phyloP scores from a whole-genome alignment of 225 moss, liverwort and hornwort genomes.

The Sphagnum contortum region DNA sequence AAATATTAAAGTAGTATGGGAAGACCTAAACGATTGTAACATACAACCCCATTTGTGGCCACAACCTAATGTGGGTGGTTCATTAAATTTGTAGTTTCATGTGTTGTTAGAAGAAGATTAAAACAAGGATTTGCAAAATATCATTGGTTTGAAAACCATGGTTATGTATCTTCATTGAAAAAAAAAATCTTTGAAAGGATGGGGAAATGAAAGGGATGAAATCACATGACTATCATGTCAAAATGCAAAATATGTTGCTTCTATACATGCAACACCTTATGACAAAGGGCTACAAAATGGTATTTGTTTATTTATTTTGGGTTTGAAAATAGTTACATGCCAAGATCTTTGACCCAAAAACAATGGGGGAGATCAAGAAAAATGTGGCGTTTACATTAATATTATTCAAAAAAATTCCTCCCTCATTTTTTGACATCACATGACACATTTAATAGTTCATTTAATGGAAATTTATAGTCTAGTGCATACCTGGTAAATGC shows the following conservation, averaged over 20 bases:
- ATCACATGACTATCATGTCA: slow-evolving; percentile 3
- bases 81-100: not conserved
- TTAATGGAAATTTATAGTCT: slow-evolving; percentile 2
- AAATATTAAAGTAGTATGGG: not conserved
- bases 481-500: not conserved
- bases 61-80: too few species aligned
- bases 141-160: not conserved
- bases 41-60: not conserved
- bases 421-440: slow-evolving; percentile 6
- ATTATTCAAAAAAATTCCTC: slow-evolving; percentile 6
- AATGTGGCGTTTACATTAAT: not conserved
- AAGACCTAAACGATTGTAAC: not conserved
- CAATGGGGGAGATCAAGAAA: not conserved
- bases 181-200: not conserved
- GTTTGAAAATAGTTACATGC: not conserved
- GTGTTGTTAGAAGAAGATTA: not conserved
- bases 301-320: not conserved
- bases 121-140: too few species aligned
- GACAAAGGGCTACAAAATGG: not conserved
- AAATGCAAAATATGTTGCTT: slow-evolving; percentile 1
- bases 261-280: not conserved
- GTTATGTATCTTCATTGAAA: not conserved
- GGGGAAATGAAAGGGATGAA: not conserved
- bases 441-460: slow-evolving; percentile 4
- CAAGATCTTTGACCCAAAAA: slow-evolving; percentile 1